Conservation (phyloP, 768 basidiomycete genomes). For the Mycena maculata region DNA sequence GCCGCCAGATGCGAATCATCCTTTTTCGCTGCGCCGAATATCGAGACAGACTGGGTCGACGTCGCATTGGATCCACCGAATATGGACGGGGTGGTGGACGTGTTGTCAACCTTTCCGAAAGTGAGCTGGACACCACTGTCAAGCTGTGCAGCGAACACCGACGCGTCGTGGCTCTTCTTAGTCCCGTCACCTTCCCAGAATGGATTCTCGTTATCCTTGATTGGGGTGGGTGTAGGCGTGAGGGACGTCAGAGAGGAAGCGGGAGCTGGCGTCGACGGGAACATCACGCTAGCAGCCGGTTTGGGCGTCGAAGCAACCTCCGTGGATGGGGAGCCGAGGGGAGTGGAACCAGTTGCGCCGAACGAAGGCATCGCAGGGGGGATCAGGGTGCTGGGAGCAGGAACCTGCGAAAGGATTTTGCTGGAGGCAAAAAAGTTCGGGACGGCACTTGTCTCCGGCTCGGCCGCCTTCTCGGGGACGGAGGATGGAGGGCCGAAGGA, state of each 20-base stretch:
- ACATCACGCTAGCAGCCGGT: slow-evolving; percentile 16
- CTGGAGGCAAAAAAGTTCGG: slow-evolving; percentile 77
- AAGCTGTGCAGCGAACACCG: slow-evolving; percentile 19
- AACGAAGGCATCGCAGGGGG: slow-evolving; percentile 31
- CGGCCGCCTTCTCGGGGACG: slow-evolving; percentile 8
- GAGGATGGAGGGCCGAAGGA: slow-evolving; percentile 17
- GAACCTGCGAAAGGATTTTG: slow-evolving; percentile 55
- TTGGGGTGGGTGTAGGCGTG: slow-evolving; percentile 40
- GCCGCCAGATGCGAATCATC: slow-evolving; percentile 19
- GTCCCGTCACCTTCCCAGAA: slow-evolving; percentile 54
- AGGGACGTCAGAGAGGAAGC: slow-evolving; percentile 27
- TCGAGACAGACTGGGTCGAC: slow-evolving; percentile 2
- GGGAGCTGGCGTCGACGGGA: slow-evolving; percentile 31
- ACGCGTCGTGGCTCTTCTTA: slow-evolving; percentile 36
- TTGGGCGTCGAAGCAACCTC: slow-evolving; percentile 25
- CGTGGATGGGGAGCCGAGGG: slow-evolving; percentile 32
- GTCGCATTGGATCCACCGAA: slow-evolving; percentile 17
- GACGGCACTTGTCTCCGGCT: slow-evolving; percentile 40
- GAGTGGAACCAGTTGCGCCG: slow-evolving; percentile 39
- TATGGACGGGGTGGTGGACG: neutral
- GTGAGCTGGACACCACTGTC: neutral
- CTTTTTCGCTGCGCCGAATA: slow-evolving; percentile 25
- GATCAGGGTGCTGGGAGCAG: slow-evolving; percentile 23
- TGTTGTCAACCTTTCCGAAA: neutral
- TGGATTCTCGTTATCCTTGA: slow-evolving; percentile 56